Evolutionary conservation across 179 eudicot genomes (phyloP), one percentile per base, ranked within the genome.

Genomic region (Actinidia polygama): DNA sequence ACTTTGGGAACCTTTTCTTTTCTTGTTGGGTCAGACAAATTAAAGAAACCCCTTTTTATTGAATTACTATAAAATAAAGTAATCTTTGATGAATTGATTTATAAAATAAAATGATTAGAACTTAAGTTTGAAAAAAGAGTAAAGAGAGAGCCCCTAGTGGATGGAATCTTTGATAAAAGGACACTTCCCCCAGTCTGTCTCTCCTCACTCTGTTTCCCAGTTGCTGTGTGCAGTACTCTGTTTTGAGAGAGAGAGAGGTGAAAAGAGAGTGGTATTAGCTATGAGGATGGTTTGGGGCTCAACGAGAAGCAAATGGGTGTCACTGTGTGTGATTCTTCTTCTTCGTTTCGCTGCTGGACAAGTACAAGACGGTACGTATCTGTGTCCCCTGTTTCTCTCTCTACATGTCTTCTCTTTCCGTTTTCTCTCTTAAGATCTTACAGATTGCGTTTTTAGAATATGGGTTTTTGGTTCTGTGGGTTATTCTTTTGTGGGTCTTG

Each of bases 291-390:
- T 23, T 50, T 72, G 69, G 62, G 72, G 79, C 73, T 72, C 73
- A 71, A 73, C 72, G 73, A 40, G 58, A 26, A 72, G 73, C 85
- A 78, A 73, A 79, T 79, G 82, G 85, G 79, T 83, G 30, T 63
- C 53, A 15, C 67, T 79, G 6, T 72, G 49, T 64, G 72, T 73
- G 64, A 64, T 79, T 63, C 68, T 79, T 7, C 54, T 79, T 12
- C 55, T 64, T 62, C 79, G 50, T 23, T 40, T 79, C 12, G 50
- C 75, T 40, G 53, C 47, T 73, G 85, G 79, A 57, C 81, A 68
- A 83, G 55, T 77, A 26, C 79, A 79, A 72, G 85, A 83, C 66
- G 85, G 85, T 83, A 79, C 21, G 74, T 53, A 5, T 64, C 44
- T 40, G 44, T 40, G 3, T 51, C 62, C 49, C 24, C 15, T 8